phyloP scores from a whole-genome alignment of 768 basidiomycete genomes.

The Tylopilus vinaceipallidus region DNA sequence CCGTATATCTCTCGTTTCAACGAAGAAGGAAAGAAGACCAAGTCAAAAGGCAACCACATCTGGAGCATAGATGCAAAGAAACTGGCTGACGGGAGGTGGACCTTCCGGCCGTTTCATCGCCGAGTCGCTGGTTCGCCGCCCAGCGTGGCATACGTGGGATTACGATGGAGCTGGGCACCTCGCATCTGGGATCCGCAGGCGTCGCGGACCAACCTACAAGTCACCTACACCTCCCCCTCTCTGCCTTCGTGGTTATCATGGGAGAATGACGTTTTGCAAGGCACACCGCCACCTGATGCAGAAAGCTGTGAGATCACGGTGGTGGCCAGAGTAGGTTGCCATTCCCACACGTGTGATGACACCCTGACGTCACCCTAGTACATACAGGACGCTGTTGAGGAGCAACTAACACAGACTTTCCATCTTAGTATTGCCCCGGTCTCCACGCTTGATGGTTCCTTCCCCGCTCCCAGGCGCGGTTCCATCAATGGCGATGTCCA shows the following conservation, averaged over 20 bases:
- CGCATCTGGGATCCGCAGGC: conserved; percentile 97
- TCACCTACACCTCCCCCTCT: conserved; percentile 75
- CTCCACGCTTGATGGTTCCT: conserved; percentile 46
- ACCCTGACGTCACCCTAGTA: conserved; percentile 35
- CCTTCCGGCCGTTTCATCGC: conserved; percentile 85
- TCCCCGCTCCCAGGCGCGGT: conserved; percentile 44
- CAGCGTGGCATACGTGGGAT: conserved; percentile 74
- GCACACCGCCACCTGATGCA: conserved; percentile 75
- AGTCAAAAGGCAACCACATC: conserved; percentile 98
- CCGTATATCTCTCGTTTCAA: conserved; percentile 95
- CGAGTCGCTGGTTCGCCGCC: conserved; percentile 85
- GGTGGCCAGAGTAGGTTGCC: conserved; percentile 63
- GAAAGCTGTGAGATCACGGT: conserved; percentile 73
- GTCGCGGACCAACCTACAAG: conserved; percentile 74
- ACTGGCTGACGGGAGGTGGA: conserved; percentile 70
- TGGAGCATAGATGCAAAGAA: conserved; percentile 99
- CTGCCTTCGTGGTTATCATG: conserved; percentile 88
- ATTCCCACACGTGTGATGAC: neutral
- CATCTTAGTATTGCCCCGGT: conserved; percentile 72
- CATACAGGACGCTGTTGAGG: conserved; percentile 72
- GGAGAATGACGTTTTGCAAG: conserved; percentile 80
- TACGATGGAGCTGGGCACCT: conserved; percentile 88
- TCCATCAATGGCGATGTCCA: conserved; percentile 45
- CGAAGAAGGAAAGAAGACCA: conserved; percentile 98
- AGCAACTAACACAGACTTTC: conserved; percentile 62